phyloP scores from a whole-genome alignment of 768 basidiomycete species.

The Paxillus involutus region DNA sequence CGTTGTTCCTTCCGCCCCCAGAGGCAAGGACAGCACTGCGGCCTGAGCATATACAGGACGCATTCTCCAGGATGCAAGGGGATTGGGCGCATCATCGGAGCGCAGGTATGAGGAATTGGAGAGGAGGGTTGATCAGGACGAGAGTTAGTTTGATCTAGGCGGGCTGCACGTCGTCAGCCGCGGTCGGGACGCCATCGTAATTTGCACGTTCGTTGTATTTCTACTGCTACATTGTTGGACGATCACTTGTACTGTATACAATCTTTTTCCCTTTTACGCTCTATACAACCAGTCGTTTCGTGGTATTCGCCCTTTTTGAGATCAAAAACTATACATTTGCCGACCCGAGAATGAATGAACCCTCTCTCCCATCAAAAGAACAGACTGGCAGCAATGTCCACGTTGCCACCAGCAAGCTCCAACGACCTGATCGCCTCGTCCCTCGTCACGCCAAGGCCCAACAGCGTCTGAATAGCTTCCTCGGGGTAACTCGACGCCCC shows the following conservation, averaged over 20 bases:
- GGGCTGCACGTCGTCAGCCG: background rate
- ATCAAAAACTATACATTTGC: background rate
- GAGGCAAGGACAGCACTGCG: slow-evolving; percentile 77
- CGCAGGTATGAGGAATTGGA: slow-evolving; percentile 88
- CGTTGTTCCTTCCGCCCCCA: slow-evolving; percentile 79
- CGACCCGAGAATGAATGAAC: background rate
- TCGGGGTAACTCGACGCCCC: slow-evolving; percentile 60
- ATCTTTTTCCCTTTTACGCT: background rate
- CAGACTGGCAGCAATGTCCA: slow-evolving; percentile 86
- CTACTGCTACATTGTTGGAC: slow-evolving; percentile 3
- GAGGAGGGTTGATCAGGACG: slow-evolving; percentile 80
- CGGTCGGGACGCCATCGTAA: background rate
- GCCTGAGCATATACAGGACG: slow-evolving; percentile 89
- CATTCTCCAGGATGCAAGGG: slow-evolving; percentile 86
- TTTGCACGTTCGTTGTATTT: background rate
- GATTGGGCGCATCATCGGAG: slow-evolving; percentile 80
- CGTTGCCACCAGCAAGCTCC: slow-evolving; percentile 79
- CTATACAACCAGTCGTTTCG: background rate
- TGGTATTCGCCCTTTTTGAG: background rate
- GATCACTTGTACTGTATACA: background rate
- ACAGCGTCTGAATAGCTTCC: slow-evolving; percentile 56
- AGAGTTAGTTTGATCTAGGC: slow-evolving; percentile 71
- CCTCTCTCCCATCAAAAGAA: slow-evolving; percentile 54
- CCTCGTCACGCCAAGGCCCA: slow-evolving; percentile 75
- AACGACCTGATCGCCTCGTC: slow-evolving; percentile 77